A percentile compares a stretch with the other conserved stretches of the same genome.
Conservation (phyloP, 2,329 filamentous ascomycete genomes). For the Cytospora leucostoma region DNA sequence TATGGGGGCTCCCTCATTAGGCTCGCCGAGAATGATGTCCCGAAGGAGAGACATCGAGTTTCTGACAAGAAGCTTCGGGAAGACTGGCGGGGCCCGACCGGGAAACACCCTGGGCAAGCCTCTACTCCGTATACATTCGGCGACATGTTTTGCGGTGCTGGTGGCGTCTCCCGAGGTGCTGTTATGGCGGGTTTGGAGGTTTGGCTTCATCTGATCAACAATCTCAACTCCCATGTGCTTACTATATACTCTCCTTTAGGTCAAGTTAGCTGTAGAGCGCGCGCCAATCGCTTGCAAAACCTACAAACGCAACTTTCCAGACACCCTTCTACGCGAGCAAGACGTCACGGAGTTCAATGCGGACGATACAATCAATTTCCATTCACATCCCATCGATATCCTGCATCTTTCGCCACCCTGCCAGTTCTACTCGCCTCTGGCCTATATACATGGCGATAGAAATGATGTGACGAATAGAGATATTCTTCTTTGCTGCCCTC, state of each 20-base stretch:
- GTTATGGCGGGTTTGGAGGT: constrained; percentile 53
- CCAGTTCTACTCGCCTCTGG: constrained; percentile 68
- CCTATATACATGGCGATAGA: constrained; percentile 60
- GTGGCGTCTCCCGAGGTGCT: constrained; percentile 70
- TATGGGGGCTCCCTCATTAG: constrained; percentile 40
- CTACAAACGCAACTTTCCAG: constrained; percentile 58
- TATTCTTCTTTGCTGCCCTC: constrained; percentile 52
- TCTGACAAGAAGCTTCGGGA: constrained; percentile 36
- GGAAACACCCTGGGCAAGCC: constrained; percentile 42
- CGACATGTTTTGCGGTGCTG: constrained; percentile 73
- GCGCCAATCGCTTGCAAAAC: constrained; percentile 57
- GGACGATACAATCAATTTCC: constrained; percentile 32
- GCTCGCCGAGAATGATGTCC: constrained; percentile 32
- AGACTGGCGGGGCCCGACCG: constrained; percentile 42
- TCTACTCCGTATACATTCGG: constrained; percentile 61
- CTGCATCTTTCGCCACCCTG: constrained; percentile 78
- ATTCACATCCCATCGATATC: constrained; percentile 56
- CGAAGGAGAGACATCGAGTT: constrained; percentile 31
- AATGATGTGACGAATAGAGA: constrained; percentile 70
- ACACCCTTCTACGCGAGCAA: constrained; percentile 46
- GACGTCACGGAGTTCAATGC: constrained; percentile 53
- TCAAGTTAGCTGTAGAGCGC: constrained; percentile 67
- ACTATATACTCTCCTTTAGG: constrained; percentile 7
- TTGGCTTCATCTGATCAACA: neutral
- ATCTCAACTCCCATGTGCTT: neutral